Conservation (phyloP, 176 grass and related monocot species). For the Thinopyrum elongatum region DNA sequence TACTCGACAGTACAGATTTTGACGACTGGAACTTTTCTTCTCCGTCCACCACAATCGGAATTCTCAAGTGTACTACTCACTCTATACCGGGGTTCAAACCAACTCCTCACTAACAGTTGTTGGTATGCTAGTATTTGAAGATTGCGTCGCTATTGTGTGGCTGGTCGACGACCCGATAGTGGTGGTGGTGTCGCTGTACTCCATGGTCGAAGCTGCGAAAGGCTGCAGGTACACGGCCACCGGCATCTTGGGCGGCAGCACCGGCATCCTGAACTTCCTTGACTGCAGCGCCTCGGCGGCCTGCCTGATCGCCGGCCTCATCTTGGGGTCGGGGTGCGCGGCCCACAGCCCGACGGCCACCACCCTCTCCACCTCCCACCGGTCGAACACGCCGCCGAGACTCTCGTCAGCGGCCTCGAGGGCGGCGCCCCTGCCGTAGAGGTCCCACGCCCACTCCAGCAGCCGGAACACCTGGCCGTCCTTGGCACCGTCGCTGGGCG, state of each 20-base stretch:
- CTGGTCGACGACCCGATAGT: not conserved
- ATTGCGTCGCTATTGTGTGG: not conserved
- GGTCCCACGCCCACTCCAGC: constrained; percentile 20
- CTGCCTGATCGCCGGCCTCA: not conserved
- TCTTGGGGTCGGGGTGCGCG: constrained; percentile 18
- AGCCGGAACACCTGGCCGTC: not conserved
- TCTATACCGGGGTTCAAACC: not conserved
- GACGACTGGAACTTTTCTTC: too few relatives aligned
- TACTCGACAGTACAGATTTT: too few relatives aligned
- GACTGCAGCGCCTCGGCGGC: not conserved
- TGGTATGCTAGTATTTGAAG: not conserved
- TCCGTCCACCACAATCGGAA: not conserved
- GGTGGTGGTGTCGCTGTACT: not conserved
- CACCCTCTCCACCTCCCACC: not conserved
- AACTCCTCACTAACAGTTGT: not conserved
- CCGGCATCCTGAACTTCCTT: constrained; percentile 18
- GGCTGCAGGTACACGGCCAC: constrained; percentile 15
- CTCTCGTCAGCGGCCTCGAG: not conserved
- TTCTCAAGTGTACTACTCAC: not conserved
- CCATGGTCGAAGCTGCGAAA: not conserved
- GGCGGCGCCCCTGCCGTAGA: not conserved
- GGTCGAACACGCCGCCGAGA: not conserved
- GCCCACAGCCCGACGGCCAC: constrained; percentile 43
- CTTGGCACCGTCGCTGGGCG: not conserved
- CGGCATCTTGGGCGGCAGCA: not conserved